Base-by-base conservation (phyloP, 768 basidiomycete species). In the Mycena pura region DNA sequence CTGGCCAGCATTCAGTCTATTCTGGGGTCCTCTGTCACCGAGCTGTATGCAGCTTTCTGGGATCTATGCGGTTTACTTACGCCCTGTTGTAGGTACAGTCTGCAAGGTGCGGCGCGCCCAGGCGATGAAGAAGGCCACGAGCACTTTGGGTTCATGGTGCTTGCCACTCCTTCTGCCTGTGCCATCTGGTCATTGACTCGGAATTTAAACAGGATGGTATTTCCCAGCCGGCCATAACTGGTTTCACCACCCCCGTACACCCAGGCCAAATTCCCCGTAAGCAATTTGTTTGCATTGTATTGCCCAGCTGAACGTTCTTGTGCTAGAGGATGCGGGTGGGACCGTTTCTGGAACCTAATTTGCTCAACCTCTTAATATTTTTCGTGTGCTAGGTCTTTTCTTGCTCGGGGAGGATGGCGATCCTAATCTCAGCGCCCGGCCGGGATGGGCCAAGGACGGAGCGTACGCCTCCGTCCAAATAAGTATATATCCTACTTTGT, bases 361-460 rank as follows among this genome's bases (percentile, higher is more conserved):
- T 7, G 15, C 19, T 14, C 0, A 36, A 34, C 40, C 34, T 41
- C 2, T n/a, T n/a, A 43, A 7, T 34, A 34, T 17, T 24, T 39
- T 53, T 13, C 47, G 63, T 31, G 38, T 47, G 6, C 39, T 64
- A 36, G 66, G 67, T n/a, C n/a, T 25, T 2, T 62, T 71, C 46
- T 46, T 67, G 10, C 61, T 72, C 1, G 77, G 76, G 17, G 73
- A 76, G 54, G 50, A 39, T 15, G 51, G 66, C 15, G 70, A 74
- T 27, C 59, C 64, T 25, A n/a, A 31, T 15, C 40, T 24, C 13
- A 36, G 28, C 32, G 50, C 34, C 43, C 69, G 40, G 19, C 57
- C 51, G 0, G n/a, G 46, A 5, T 62, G 64, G 64, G 53, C 64
- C 5, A 59, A 47, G 47, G 70, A 75, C 19, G 74, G 72, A 5